These are phyloP conservation scores for Arctium minus DNA, from an alignment of 129 eudicot genomes.

Conservation along the genomic window DNA sequence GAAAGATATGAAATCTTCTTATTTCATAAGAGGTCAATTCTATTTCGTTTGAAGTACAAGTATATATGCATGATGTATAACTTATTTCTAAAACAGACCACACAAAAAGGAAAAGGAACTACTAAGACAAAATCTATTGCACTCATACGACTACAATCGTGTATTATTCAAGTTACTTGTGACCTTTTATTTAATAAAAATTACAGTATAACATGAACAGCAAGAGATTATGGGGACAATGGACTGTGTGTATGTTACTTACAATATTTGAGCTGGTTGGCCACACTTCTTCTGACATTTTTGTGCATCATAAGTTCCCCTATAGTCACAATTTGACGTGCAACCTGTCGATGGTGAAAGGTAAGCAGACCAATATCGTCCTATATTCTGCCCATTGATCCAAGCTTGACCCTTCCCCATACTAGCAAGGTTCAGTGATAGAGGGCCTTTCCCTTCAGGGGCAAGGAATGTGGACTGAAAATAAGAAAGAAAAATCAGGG, in stretches of 20 bases:
- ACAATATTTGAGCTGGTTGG: conserved; percentile 77
- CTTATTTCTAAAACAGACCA: neutral
- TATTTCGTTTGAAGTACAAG: neutral
- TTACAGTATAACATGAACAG: neutral
- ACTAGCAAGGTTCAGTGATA: conserved; percentile 60
- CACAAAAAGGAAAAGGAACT: neutral
- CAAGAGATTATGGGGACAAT: neutral
- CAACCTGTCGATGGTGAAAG: conserved; percentile 74
- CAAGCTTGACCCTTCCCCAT: conserved; percentile 90
- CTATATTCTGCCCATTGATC: conserved; percentile 68
- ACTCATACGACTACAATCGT: neutral
- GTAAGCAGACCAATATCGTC: conserved; percentile 76
- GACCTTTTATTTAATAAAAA: neutral
- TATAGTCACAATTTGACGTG: conserved; percentile 56
- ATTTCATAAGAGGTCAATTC: neutral
- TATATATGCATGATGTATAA: neutral
- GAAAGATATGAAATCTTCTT: neutral
- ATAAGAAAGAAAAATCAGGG: conserved; percentile 8
- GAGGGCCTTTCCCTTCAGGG: conserved; percentile 70
- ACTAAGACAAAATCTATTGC: neutral
- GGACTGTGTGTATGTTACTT: conserved; percentile 19
- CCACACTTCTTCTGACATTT: conserved; percentile 75
- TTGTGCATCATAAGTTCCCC: conserved; percentile 59
- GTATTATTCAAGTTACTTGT: neutral
- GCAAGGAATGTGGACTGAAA: conserved; percentile 51